These are phyloP conservation scores for Auricularia cornea DNA, from an alignment of 768 basidiomycete species.

Conservation along the genomic window DNA sequence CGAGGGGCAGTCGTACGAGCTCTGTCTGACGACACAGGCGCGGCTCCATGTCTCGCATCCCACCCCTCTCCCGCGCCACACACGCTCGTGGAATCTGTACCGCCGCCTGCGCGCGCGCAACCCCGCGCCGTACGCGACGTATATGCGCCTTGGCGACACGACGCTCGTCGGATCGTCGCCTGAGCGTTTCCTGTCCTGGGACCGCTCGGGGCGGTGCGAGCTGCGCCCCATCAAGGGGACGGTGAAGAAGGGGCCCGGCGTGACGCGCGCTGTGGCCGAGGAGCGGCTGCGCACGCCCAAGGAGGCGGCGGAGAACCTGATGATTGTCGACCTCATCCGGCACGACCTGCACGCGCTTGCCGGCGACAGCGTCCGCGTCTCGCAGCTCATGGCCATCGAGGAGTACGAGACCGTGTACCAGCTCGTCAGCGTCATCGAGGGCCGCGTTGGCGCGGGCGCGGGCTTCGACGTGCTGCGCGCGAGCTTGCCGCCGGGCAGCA, in stretches of 20 bases:
- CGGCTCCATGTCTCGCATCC: conserved; percentile 49
- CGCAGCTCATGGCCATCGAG: conserved; percentile 80
- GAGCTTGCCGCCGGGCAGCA: conserved; percentile 88
- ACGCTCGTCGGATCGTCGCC: conserved; percentile 82
- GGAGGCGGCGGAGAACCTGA: conserved; percentile 93
- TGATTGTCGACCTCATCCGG: conserved; percentile 96
- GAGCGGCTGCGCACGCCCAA: conserved; percentile 62
- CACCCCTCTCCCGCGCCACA: conserved; percentile 14
- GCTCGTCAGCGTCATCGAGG: conserved; percentile 89
- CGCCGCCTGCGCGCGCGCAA: conserved; percentile 63
- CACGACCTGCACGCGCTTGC: conserved; percentile 77
- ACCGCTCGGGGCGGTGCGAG: conserved; percentile 58
- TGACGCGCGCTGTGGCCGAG: conserved; percentile 60
- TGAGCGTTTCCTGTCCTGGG: conserved; percentile 81
- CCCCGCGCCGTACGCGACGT: conserved; percentile 84
- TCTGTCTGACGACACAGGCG: conserved; percentile 68
- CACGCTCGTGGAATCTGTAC: conserved; percentile 66
- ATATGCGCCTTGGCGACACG: conserved; percentile 66
- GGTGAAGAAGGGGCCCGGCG: conserved; percentile 48
- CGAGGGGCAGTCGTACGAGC: conserved; percentile 86
- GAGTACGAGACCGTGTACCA: conserved; percentile 94
- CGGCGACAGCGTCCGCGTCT: conserved; percentile 73
- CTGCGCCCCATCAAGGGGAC: conserved; percentile 95
- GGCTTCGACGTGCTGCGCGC: conserved; percentile 73
- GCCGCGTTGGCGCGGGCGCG: conserved; percentile 38